Base-by-base conservation (phyloP, 306 rosid genomes). In the Glycine tomentella region DNA sequence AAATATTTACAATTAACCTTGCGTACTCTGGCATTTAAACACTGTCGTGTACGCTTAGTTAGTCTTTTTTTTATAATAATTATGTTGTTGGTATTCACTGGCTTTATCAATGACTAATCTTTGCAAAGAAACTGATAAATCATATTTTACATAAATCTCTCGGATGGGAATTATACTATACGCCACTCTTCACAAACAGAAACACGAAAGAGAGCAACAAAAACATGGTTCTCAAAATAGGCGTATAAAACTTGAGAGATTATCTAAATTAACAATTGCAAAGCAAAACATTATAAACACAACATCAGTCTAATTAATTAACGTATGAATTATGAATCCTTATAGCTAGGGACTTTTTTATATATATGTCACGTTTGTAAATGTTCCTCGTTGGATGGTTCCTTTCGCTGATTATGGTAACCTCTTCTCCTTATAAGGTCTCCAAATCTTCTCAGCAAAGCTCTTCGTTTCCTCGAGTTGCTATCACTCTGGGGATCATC, bases 361-460 rank as follows among this genome's bases (percentile, higher is more conserved):
- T 25, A 25, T 25, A 25, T 25, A 25, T 25, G 31, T 25, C 36
- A 83, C 76, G 80, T 73, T 55, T 74, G 81, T 7, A 79, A 9
- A 25, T 25, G 31, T 25, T 25, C 31, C 31, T 25, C 31, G 31
- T 25, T 25, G 31, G 31, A 25, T 25, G 31, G 31, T 25, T 25
- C 31, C 31, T 25, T 25, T 25, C 31, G 31, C 0, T 25, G 31
- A 25, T 25, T 25, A 25, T 25, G 31, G 31, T 25, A 25, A 67
- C 86, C 64, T 53, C 76, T 91, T 83, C 94, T 95, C 46, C 89
- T 84, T 72, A 93, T 81, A 65, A 94, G 95, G 83, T 91, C 97
- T 4, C 97, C 97, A 81, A 95, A 92, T 83, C 97, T 91, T 61
- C 92, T 80, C 0, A 93, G 69, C 77, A 95, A 82, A 33, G 97